Conservation (phyloP, 371 early-diverging fungal species). For the Lichtheimia ornata region DNA sequence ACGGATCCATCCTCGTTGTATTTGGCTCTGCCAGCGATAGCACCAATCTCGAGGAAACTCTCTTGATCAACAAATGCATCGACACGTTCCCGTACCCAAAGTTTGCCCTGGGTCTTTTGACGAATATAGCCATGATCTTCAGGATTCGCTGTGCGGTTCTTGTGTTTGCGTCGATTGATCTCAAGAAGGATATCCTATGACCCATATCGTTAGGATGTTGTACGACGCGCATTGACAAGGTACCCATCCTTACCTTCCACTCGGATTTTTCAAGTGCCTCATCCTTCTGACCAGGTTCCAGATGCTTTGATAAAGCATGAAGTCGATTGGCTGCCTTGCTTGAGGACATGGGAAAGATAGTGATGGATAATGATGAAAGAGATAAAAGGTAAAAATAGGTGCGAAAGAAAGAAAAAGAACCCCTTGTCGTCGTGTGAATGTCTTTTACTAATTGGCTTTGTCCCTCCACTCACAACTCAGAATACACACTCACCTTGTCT, state of each 20-base stretch:
- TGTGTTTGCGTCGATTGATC: conserved; percentile 25
- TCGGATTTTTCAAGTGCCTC: conserved; percentile 48
- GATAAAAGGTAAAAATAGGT: neutral
- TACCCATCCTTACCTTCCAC: conserved; percentile 34
- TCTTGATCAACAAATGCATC: conserved; percentile 33
- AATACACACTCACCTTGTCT: neutral
- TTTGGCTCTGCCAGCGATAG: conserved; percentile 38
- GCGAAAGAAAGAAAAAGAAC: neutral
- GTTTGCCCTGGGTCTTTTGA: conserved; percentile 45
- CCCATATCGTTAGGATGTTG: neutral
- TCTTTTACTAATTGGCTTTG: neutral
- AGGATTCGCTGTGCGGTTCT: conserved; percentile 33
- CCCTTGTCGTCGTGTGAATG: neutral
- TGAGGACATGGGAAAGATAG: neutral
- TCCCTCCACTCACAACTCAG: neutral
- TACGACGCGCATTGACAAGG: no score
- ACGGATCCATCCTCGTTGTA: conserved; percentile 32
- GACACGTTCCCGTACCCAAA: conserved; percentile 50
- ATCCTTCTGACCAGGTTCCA: conserved; percentile 19
- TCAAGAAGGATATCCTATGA: conserved; percentile 34
- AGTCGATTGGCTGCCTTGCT: conserved; percentile 19
- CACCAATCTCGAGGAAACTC: conserved; percentile 39
- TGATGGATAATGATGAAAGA: conserved; percentile 1
- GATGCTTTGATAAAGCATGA: conserved; percentile 26
- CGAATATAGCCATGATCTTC: conserved; percentile 38